A percentile compares a stretch with the other conserved stretches of the same genome.
These are phyloP conservation scores for barrel medic (Medicago truncatula) DNA, from an alignment of 306 rosid species.

Conservation along the genomic window DNA sequence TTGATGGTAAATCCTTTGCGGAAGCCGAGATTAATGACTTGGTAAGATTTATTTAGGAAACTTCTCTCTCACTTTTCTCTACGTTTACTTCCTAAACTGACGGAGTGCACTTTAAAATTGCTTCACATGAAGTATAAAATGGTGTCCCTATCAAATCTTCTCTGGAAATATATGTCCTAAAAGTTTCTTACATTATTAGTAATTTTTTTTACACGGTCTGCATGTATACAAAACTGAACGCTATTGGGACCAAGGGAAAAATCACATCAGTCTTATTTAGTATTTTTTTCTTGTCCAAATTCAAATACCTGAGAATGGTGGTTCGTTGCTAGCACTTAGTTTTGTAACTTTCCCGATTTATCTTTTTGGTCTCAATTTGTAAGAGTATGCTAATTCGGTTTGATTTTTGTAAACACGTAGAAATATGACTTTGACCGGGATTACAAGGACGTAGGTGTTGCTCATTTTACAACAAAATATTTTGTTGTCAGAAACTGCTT, in stretches of 20 bases:
- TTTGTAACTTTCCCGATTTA: conserved; percentile 23
- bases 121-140: conserved; percentile 24
- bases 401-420: conserved; percentile 52
- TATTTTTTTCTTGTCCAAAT: conserved; percentile 34
- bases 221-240: conserved; percentile 3
- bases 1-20: conserved; percentile 98
- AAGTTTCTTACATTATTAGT: conserved; percentile 6
- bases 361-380: conserved; percentile 38
- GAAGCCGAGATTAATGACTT: conserved; percentile 96
- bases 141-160: conserved; percentile 22
- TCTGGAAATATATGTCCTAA: conserved; percentile 8
- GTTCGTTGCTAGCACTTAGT: conserved; percentile 33
- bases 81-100: conserved; percentile 29
- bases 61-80: conserved; percentile 8
- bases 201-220: conserved; percentile 3
- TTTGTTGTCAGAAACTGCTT: conserved; percentile 96
- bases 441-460: conserved; percentile 96
- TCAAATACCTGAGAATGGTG: conserved; percentile 28
- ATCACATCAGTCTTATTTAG: conserved; percentile 31
- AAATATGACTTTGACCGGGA: conserved; percentile 95
- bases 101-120: conserved; percentile 3
- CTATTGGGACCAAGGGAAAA: conserved; percentile 13
- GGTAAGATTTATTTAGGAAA: conserved; percentile 63
- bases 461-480: conserved; percentile 88
- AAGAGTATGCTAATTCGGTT: conserved; percentile 44